Base-by-base conservation (phyloP, 2,329 filamentous ascomycete species). In the Ophiostoma populinum region DNA sequence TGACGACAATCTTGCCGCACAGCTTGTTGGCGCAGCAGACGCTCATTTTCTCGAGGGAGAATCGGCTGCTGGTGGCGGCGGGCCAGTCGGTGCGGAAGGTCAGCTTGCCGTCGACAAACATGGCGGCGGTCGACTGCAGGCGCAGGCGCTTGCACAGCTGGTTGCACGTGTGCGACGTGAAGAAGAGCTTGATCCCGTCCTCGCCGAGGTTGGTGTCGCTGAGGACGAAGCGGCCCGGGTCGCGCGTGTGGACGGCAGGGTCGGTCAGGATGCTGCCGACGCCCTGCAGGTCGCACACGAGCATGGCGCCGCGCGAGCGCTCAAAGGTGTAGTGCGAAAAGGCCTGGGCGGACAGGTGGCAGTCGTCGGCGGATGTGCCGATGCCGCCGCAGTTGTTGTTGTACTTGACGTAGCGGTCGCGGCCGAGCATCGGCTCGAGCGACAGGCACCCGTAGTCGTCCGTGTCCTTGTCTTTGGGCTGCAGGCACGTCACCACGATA, bases 281-380 rank as follows among this genome's bases (percentile, higher is more conserved):
- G 6, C 56, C 55, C 37, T 59, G 55, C 1, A 58, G 42, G 40
- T 58, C 54, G 28, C 36, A 43, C 7, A 58, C 49, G 1, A 58
- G 19, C 21, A 59, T 49, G 11, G 38, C 37, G n/a, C 55, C 56
- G 32, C 41, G 41, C 0, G 56, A 58, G 1, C 56, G 49, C 45
- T 59, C 56, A 28, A 55, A 59, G 2, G 56, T 57, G 26, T 58
- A 59, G 36, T 59, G 56, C 0, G 54, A 57, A 37, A 59, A 59
- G 0, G 55, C 56, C 27, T 59, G 56, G 0, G 55, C 55, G 2
- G 48, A 46, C 35, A 50, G 53, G 40, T 47, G 46, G 6, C 37
- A 39, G 19, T 24, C 15, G n/a, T 47, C 41, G 2, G 42, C 17
- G 35, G 25, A 25, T n/a, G 28, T 6, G 28, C 28, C 25, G 13